These are phyloP conservation scores for Schizosaccharomyces japonicus DNA, from an alignment of 805 yeast species.

Conservation along the genomic window DNA sequence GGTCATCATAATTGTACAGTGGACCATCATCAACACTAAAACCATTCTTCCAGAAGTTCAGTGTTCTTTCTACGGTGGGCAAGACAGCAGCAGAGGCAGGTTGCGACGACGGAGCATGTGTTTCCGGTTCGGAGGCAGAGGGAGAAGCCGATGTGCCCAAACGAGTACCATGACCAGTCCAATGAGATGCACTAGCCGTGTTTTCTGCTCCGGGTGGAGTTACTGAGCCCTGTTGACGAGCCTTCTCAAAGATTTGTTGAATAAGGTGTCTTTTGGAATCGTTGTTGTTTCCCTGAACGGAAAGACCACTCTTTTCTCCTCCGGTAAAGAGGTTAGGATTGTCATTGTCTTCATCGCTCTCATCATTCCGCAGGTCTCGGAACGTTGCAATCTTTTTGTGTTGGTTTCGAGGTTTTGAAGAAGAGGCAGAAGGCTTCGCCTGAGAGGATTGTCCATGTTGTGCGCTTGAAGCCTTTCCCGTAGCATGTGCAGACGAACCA, in stretches of 20 bases:
- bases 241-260: constrained; percentile 17
- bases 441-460: background rate
- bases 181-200: background rate
- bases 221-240: constrained; percentile 10
- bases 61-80: constrained; percentile 26
- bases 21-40: constrained; percentile 86
- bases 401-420: too few species aligned
- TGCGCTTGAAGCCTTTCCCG: background rate
- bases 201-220: background rate
- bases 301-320: constrained; percentile 50
- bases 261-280: constrained; percentile 13
- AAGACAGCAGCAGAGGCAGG: constrained; percentile 8
- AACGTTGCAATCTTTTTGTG: background rate
- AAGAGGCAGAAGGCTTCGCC: background rate
- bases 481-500: background rate
- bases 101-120: constrained; percentile 10
- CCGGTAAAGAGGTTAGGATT: constrained; percentile 26
- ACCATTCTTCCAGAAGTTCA: constrained; percentile 91
- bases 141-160: constrained; percentile 9
- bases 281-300: constrained; percentile 44
- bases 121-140: background rate
- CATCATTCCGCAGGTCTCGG: background rate
- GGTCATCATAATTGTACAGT: constrained; percentile 72
- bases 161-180: constrained; percentile 8
- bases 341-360: background rate